Evolutionary conservation across 2,329 filamentous ascomycete genomes (phyloP).

Genomic region (Chaetomium sp.): DNA sequence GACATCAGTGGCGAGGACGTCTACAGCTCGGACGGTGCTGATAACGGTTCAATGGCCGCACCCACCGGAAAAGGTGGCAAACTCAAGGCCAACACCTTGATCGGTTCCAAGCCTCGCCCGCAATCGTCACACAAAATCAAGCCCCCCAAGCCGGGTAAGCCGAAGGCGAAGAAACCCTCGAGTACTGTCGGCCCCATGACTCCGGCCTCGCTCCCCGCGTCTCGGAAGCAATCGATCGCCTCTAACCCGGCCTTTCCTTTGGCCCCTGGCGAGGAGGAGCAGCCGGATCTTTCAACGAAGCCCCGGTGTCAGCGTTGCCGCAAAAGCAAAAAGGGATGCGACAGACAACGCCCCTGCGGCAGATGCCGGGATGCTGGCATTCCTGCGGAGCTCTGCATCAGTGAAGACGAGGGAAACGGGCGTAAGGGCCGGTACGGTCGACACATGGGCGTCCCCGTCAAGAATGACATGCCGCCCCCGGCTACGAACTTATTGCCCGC

Average conservation of each 20-base stretch:
- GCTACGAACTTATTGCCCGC: conserved; percentile 43
- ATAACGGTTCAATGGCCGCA: conserved; percentile 44
- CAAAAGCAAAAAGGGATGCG: conserved; percentile 99
- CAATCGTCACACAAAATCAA: conserved; percentile 48
- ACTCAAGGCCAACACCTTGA: conserved; percentile 39
- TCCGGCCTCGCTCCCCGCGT: conserved; percentile 67
- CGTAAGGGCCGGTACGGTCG: conserved; percentile 88
- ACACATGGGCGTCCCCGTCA: conserved; percentile 68
- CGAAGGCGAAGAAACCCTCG: conserved; percentile 57
- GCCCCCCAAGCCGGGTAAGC: conserved; percentile 44
- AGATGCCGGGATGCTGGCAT: conserved; percentile 96
- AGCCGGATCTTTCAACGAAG: conserved; percentile 91
- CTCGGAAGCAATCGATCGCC: conserved; percentile 74
- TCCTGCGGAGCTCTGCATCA: conserved; percentile 89
- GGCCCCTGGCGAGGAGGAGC: conserved; percentile 77
- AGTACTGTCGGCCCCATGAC: conserved; percentile 57
- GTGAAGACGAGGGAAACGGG: conserved; percentile 96
- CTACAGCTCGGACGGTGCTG: conserved; percentile 51
- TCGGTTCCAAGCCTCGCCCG: conserved; percentile 47
- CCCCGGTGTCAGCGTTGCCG: conserved; percentile 96
- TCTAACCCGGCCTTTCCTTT: conserved; percentile 55
- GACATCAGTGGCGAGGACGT: conserved; percentile 62
- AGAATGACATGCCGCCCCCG: conserved; percentile 51
- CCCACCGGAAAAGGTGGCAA: conserved; percentile 47
- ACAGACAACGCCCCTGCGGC: conserved; percentile 91